Evolutionary conservation across 2,329 filamentous ascomycete genomes (phyloP).

Genomic region (Botrytis fragariae): DNA sequence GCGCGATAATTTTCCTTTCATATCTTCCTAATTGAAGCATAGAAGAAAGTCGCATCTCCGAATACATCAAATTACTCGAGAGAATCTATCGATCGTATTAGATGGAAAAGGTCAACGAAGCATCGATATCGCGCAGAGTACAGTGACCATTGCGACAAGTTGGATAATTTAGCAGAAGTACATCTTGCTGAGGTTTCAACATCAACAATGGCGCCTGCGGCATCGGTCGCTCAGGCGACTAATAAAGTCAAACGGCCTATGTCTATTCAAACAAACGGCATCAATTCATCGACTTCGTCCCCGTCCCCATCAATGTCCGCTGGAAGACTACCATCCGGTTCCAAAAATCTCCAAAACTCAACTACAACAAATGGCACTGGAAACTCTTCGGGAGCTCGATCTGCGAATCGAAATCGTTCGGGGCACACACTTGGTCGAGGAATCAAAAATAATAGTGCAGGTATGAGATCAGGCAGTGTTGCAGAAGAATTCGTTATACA

Average conservation of each 20-base stretch:
- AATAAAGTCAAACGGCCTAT: slow-evolving; percentile 67
- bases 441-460: slow-evolving; percentile 50
- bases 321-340: slow-evolving; percentile 51
- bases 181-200: not conserved
- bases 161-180: not conserved
- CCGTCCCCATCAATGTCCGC: slow-evolving; percentile 52
- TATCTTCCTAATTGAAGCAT: not conserved
- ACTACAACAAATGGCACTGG: slow-evolving; percentile 46
- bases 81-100: not conserved
- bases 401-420: slow-evolving; percentile 54
- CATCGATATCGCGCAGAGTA: slow-evolving; percentile 14
- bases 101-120: slow-evolving; percentile 9
- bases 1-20: not conserved
- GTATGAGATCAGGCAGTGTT: slow-evolving; percentile 49
- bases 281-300: slow-evolving; percentile 50
- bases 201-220: slow-evolving; percentile 35
- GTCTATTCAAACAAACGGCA: slow-evolving; percentile 48
- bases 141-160: slow-evolving; percentile 5
- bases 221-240: slow-evolving; percentile 32
- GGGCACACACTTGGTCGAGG: slow-evolving; percentile 46
- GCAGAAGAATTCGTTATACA: slow-evolving; percentile 43
- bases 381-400: slow-evolving; percentile 43
- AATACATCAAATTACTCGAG: not conserved
- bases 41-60: not conserved
- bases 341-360: slow-evolving; percentile 51